Percentiles rank a stretch among this genome's conserved stretches.
phyloP scores from a whole-genome alignment of 2,329 filamentous ascomycete species.

The Scedosporium dehoogii region DNA sequence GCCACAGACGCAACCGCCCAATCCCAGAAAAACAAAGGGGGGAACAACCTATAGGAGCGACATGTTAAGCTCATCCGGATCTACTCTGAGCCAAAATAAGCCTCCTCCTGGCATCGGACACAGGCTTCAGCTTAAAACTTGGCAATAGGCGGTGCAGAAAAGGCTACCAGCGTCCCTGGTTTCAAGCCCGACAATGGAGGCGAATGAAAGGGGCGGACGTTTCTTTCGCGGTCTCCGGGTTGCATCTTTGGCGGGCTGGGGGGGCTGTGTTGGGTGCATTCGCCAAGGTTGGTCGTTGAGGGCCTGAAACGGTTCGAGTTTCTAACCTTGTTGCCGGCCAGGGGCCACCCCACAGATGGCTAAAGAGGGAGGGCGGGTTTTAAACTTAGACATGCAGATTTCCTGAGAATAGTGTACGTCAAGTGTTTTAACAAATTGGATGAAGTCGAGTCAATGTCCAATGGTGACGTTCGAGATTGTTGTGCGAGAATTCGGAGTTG shows the following conservation, averaged over 20 bases:
- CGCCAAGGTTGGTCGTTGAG: neutral
- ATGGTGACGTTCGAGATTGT: too few species aligned
- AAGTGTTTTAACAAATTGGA: neutral
- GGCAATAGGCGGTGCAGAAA: neutral
- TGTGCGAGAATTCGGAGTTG: too few species aligned
- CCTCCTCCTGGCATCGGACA: neutral
- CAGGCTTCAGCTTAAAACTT: neutral
- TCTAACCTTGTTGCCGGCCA: neutral
- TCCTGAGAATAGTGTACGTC: too few species aligned
- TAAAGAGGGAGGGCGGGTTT: neutral
- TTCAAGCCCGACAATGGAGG: neutral
- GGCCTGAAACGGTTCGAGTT: neutral
- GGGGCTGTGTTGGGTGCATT: neutral
- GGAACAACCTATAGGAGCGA: conserved; percentile 5
- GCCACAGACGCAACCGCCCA: too few species aligned
- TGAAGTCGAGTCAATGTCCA: neutral
- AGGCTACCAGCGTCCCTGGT: neutral
- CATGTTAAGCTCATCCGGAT: neutral
- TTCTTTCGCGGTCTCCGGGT: neutral
- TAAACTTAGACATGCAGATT: neutral
- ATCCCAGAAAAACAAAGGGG: neutral
- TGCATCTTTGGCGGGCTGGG: neutral
- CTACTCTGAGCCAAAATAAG: neutral
- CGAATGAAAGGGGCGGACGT: neutral
- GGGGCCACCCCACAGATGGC: neutral